A percentile compares a stretch with the other conserved stretches of the same genome.
Conservation (phyloP, 129 eudicot genomes). For the Arctium minus region DNA sequence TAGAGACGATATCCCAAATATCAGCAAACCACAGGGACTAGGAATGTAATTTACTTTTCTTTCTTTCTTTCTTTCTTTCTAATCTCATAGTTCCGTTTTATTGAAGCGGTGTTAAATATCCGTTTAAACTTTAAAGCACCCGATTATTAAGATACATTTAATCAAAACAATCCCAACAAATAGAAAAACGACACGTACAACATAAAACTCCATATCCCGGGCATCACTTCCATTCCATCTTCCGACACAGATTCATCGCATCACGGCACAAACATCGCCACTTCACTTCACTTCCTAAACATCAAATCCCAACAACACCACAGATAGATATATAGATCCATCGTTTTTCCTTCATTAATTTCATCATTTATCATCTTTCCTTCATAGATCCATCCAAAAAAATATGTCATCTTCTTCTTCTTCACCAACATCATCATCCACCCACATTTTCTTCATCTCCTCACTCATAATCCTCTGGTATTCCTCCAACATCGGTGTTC, state of each 20-base stretch:
- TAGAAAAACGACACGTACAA: conserved; percentile 5
- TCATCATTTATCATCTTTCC: neutral
- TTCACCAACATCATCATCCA: conserved; percentile 16
- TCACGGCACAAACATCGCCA: conserved; percentile 20
- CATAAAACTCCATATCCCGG: conserved; percentile 9
- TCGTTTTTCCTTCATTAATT: neutral
- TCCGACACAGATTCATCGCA: conserved; percentile 22
- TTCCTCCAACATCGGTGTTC: conserved; percentile 87
- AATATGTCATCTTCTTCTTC: conserved; percentile 18
- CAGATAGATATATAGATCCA: conserved; percentile 4
- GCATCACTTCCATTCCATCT: conserved; percentile 2
- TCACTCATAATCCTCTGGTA: conserved; percentile 70
- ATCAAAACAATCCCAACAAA: neutral
- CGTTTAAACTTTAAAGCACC: too few relatives aligned
- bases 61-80: too few relatives aligned
- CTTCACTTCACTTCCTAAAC: neutral
- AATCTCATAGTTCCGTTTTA: too few relatives aligned
- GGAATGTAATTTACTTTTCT: too few relatives aligned
- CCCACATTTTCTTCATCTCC: conserved; percentile 53
- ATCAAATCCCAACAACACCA: neutral
- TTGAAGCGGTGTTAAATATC: too few relatives aligned
- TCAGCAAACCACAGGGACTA: too few relatives aligned
- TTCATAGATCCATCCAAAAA: conserved; percentile 9
- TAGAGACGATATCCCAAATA: too few relatives aligned
- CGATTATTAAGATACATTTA: too few relatives aligned